These are phyloP conservation scores for Ophiostoma populinum DNA, from an alignment of 2,329 filamentous ascomycete genomes.

Conservation along the genomic window DNA sequence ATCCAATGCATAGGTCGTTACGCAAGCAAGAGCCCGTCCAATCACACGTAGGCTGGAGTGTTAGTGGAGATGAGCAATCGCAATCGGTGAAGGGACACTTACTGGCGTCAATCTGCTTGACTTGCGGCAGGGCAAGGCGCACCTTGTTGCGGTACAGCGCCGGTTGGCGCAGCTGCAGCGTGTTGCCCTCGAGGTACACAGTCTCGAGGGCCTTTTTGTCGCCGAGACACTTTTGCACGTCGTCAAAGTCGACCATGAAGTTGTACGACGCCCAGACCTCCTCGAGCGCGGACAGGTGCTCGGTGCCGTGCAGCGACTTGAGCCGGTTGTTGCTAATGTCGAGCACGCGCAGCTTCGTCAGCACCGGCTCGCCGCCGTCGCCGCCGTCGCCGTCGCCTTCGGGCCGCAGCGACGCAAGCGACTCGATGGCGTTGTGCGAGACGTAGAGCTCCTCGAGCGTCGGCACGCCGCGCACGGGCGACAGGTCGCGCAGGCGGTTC, in stretches of 20 bases:
- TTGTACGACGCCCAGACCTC: constrained; percentile 95
- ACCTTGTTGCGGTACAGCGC: constrained; percentile 91
- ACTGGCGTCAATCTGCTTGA: constrained; percentile 95
- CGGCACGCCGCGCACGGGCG: constrained; percentile 43
- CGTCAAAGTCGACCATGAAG: constrained; percentile 58
- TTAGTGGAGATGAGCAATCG: not conserved
- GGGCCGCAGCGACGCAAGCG: constrained; percentile 55
- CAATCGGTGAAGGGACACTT: constrained; percentile 33
- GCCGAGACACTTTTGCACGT: constrained; percentile 58
- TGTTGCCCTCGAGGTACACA: constrained; percentile 94
- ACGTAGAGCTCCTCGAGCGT: constrained; percentile 64
- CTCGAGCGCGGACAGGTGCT: constrained; percentile 52
- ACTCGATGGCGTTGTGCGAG: constrained; percentile 78
- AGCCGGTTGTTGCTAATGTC: constrained; percentile 87
- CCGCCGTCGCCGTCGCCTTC: constrained; percentile 7
- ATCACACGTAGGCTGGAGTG: not conserved
- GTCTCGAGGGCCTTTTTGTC: constrained; percentile 71
- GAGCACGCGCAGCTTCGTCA: constrained; percentile 44
- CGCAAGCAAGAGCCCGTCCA: too few relatives aligned
- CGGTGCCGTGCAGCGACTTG: constrained; percentile 53
- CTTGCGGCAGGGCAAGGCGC: constrained; percentile 65
- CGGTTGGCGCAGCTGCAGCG: constrained; percentile 61
- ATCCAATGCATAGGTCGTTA: too few relatives aligned
- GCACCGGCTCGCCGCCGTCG: not conserved
- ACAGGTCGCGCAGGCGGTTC: constrained; percentile 70